Conservation (phyloP, 2,329 filamentous ascomycete genomes). For the Elsinoe necatrix region DNA sequence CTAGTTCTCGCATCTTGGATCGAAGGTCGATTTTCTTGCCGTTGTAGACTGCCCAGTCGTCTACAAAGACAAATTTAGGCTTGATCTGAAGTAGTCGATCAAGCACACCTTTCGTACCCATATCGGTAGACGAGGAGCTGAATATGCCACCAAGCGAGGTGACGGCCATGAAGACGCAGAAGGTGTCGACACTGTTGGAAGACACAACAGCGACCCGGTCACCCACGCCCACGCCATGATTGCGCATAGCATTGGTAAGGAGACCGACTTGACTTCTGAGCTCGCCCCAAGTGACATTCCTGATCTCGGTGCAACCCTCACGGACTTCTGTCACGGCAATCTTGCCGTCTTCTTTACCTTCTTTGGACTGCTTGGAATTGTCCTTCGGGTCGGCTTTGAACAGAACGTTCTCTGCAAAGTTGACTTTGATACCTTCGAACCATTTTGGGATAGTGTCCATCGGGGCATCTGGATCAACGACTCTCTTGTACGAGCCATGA, state of each 20-base stretch:
- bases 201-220: constrained; percentile 70
- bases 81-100: constrained; percentile 67
- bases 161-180: constrained; percentile 61
- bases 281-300: constrained; percentile 57
- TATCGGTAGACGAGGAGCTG: constrained; percentile 69
- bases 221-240: constrained; percentile 57
- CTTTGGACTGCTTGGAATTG: constrained; percentile 41
- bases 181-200: constrained; percentile 65
- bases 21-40: constrained; percentile 65
- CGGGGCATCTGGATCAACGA: constrained; percentile 60
- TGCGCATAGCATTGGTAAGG: constrained; percentile 58
- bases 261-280: constrained; percentile 51
- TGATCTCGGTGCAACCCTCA: constrained; percentile 48
- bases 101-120: constrained; percentile 69
- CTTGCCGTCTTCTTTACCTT: constrained; percentile 60
- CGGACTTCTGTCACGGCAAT: constrained; percentile 65
- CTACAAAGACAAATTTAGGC: constrained; percentile 74
- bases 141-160: constrained; percentile 67
- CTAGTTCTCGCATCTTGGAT: constrained; percentile 60
- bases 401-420: constrained; percentile 74
- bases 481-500: constrained; percentile 41
- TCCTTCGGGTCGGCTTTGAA: constrained; percentile 45
- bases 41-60: constrained; percentile 72
- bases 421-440: constrained; percentile 67
- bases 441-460: constrained; percentile 67